Evolutionary conservation across 2,329 filamentous ascomycete species (phyloP).

Genomic region (Monilinia fructicola): DNA sequence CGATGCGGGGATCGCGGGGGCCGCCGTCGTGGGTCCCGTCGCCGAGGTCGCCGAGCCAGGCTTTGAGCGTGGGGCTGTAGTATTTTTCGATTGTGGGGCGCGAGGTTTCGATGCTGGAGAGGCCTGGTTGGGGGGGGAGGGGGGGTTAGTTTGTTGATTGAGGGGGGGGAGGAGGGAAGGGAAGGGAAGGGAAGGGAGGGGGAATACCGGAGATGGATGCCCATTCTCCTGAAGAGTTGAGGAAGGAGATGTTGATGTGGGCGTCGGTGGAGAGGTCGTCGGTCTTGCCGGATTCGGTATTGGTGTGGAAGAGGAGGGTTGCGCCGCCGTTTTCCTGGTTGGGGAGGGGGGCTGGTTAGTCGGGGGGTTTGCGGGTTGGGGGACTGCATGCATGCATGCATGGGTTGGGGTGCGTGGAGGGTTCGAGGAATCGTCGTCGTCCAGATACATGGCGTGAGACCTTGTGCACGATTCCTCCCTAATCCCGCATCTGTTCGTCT

Average conservation of each 20-base stretch:
- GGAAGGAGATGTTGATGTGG: constrained; percentile 78
- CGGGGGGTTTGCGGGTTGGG: not conserved
- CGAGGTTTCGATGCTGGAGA: constrained; percentile 66
- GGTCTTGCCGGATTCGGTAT: constrained; percentile 86
- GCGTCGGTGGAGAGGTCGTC: constrained; percentile 72
- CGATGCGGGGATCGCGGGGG: constrained; percentile 77
- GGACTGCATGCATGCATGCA: too few species aligned
- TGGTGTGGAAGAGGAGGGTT: constrained; percentile 87
- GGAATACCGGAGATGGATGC: constrained; percentile 73
- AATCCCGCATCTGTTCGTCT: too few species aligned
- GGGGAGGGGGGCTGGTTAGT: not conserved
- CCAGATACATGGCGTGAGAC: too few species aligned
- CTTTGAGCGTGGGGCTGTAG: constrained; percentile 72
- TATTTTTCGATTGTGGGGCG: constrained; percentile 68
- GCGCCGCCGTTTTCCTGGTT: constrained; percentile 71
- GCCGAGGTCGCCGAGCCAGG: constrained; percentile 82
- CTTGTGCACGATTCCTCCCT: too few species aligned
- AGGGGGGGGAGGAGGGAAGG: too few species aligned
- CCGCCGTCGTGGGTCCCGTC: constrained; percentile 83
- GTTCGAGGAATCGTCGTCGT: too few species aligned
- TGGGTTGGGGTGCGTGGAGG: too few species aligned
- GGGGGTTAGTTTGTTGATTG: not conserved
- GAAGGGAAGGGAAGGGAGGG: too few species aligned
- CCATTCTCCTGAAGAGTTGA: constrained; percentile 77
- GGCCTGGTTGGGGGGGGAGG: not conserved